Percentiles rank a stretch among this genome's conserved stretches.
Evolutionary conservation across 495 filamentous ascomycete genomes (phyloP).

Genomic region (Saxophila tyrrhenica): DNA sequence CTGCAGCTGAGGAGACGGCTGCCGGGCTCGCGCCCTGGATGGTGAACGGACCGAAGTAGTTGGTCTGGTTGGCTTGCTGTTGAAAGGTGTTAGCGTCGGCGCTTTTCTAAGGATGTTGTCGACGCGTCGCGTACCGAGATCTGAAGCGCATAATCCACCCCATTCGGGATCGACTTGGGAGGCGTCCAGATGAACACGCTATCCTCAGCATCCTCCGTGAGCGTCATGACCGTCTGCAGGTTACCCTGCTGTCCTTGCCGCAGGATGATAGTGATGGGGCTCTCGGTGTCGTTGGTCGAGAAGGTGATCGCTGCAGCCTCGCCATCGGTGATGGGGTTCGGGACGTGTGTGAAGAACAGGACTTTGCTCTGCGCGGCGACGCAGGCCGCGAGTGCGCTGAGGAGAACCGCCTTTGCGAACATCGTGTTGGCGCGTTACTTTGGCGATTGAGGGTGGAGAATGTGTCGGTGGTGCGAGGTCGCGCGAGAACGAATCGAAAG

Average conservation of each 20-base stretch:
- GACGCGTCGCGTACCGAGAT: slow-evolving; percentile 12
- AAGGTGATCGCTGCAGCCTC: slow-evolving; percentile 12
- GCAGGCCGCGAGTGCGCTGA: slow-evolving; percentile 19
- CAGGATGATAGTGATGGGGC: slow-evolving; percentile 26
- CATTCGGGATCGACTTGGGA: slow-evolving; percentile 19
- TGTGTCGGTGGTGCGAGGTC: too few species aligned
- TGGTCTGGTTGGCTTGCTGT: slow-evolving; percentile 23
- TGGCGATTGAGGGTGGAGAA: too few species aligned
- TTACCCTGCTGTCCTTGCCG: slow-evolving; percentile 21
- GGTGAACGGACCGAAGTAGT: slow-evolving; percentile 28
- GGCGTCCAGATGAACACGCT: slow-evolving; percentile 24
- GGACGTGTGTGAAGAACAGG: slow-evolving; percentile 20
- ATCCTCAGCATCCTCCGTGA: slow-evolving; percentile 21
- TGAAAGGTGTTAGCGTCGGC: neutral
- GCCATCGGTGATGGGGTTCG: slow-evolving; percentile 14
- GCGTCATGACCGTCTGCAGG: slow-evolving; percentile 18
- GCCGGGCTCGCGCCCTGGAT: slow-evolving; percentile 9
- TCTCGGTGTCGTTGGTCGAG: slow-evolving; percentile 16
- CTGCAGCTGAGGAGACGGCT: neutral
- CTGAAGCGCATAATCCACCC: slow-evolving; percentile 26
- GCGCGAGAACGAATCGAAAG: neutral
- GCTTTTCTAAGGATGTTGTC: neutral
- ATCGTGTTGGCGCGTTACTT: neutral
- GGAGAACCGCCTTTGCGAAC: slow-evolving; percentile 13
- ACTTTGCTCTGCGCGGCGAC: slow-evolving; percentile 22